Conservation (phyloP, 192 early-diverging fungal species). For the Backusella macrospora region DNA sequence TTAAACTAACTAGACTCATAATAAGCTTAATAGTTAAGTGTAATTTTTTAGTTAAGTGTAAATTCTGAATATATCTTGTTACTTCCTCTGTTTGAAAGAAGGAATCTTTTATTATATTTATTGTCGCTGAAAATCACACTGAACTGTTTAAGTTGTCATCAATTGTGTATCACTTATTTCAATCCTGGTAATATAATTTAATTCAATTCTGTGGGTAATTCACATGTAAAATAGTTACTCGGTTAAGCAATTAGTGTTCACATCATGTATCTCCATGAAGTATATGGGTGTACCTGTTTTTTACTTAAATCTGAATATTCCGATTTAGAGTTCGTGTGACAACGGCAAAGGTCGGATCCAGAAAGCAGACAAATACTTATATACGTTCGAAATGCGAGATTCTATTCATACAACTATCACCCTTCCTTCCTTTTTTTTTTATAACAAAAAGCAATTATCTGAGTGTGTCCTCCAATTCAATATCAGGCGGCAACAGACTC, state of each 20-base stretch:
- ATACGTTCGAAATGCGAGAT: background rate
- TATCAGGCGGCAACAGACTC: background rate
- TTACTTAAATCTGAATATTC: constrained; percentile 6
- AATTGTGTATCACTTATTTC: background rate
- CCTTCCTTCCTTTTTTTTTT: constrained; percentile 13
- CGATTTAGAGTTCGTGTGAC: background rate
- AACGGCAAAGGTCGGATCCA: background rate
- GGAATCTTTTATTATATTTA: too few relatives aligned
- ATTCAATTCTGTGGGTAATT: constrained; percentile 20
- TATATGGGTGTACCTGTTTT: constrained; percentile 1
- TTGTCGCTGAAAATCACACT: too few relatives aligned
- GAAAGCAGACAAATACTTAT: background rate
- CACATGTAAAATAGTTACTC: background rate
- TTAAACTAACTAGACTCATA: background rate
- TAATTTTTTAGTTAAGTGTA: background rate
- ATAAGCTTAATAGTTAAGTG: background rate
- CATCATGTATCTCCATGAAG: constrained; percentile 18
- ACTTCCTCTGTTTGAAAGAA: too few relatives aligned
- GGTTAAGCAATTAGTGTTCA: constrained; percentile 9
- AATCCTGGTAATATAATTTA: background rate
- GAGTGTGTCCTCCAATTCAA: background rate
- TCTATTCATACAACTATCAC: background rate
- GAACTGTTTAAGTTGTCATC: too few relatives aligned
- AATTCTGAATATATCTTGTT: background rate
- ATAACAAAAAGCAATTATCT: background rate